Evolutionary conservation across 2,329 filamentous ascomycete genomes (phyloP).

Genomic region (Talaromyces sp.): DNA sequence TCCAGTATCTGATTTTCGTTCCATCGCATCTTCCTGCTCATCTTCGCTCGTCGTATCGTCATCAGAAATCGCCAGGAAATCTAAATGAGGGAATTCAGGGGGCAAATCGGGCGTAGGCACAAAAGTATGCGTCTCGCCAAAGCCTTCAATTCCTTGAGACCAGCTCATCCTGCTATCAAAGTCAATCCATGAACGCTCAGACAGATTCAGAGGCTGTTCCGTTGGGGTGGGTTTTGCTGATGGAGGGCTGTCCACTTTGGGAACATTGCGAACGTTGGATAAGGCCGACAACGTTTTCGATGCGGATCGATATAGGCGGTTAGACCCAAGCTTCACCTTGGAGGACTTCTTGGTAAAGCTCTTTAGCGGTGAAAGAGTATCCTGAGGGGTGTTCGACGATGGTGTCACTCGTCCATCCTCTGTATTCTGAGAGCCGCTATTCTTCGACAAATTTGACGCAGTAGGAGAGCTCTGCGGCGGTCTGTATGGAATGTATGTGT

Average conservation of each 20-base stretch:
- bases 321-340: conserved; percentile 1
- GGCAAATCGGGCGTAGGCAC: conserved; percentile 16
- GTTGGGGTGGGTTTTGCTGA: conserved; percentile 12
- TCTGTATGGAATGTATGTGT: not conserved
- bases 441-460: not conserved
- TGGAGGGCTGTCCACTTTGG: conserved; percentile 9
- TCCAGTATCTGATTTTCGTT: not conserved
- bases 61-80: conserved; percentile 13
- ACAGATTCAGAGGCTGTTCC: conserved; percentile 15
- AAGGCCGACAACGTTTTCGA: conserved; percentile 8
- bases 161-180: conserved; percentile 10
- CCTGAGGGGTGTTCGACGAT: not conserved
- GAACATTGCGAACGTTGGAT: conserved; percentile 2
- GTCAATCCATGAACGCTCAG: conserved; percentile 13
- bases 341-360: conserved; percentile 1
- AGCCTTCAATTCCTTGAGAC: conserved; percentile 18
- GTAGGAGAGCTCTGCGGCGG: not conserved
- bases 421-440: not conserved
- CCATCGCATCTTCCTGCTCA: conserved; percentile 10
- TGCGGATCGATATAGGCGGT: conserved; percentile 3
- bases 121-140: conserved; percentile 5
- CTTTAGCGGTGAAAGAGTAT: not conserved
- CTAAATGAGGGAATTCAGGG: conserved; percentile 22
- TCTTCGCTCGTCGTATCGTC: conserved; percentile 11
- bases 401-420: not conserved